These are phyloP conservation scores for Exidia glandulosa DNA, from an alignment of 768 basidiomycete genomes.

Conservation along the genomic window DNA sequence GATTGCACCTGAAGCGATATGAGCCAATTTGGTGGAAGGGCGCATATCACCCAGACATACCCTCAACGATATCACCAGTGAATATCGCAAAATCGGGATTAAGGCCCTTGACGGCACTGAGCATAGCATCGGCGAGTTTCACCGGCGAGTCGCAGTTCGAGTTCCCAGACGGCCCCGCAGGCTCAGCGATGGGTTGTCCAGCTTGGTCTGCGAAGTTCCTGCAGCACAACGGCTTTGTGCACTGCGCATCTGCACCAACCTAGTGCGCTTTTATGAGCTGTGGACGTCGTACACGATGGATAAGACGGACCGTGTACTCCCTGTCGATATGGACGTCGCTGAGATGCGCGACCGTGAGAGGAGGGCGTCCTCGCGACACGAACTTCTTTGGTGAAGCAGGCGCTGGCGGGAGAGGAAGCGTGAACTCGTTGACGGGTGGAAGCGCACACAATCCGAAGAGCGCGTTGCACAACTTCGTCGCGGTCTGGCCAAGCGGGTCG, in stretches of 20 bases:
- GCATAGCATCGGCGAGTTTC: slow-evolving; percentile 37
- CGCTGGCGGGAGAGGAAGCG: slow-evolving; percentile 32
- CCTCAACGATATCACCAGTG: slow-evolving; percentile 56
- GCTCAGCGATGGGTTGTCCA: slow-evolving; percentile 19
- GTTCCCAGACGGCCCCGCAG: slow-evolving; percentile 41
- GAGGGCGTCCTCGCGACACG: slow-evolving; percentile 26
- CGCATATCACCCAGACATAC: slow-evolving; percentile 16
- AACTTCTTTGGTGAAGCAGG: slow-evolving; percentile 26
- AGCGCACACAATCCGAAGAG: slow-evolving; percentile 43
- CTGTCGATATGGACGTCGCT: slow-evolving; percentile 56
- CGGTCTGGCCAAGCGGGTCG: slow-evolving; percentile 33
- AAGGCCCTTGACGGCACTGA: slow-evolving; percentile 27
- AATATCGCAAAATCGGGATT: slow-evolving; percentile 41
- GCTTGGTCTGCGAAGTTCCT: slow-evolving; percentile 34
- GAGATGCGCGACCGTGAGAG: slow-evolving; percentile 49
- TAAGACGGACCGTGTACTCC: slow-evolving; percentile 33
- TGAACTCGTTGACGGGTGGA: slow-evolving; percentile 33
- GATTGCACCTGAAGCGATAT: slow-evolving; percentile 28
- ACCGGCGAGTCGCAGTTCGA: slow-evolving; percentile 43
- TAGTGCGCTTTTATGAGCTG: too few species aligned
- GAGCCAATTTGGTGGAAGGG: background rate
- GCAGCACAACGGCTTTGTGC: slow-evolving; percentile 56
- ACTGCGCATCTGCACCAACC: slow-evolving; percentile 43
- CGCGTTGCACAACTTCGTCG: slow-evolving; percentile 44
- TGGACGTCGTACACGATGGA: background rate